phyloP scores from a whole-genome alignment of 768 basidiomycete species.

The Cubamyces sp. region DNA sequence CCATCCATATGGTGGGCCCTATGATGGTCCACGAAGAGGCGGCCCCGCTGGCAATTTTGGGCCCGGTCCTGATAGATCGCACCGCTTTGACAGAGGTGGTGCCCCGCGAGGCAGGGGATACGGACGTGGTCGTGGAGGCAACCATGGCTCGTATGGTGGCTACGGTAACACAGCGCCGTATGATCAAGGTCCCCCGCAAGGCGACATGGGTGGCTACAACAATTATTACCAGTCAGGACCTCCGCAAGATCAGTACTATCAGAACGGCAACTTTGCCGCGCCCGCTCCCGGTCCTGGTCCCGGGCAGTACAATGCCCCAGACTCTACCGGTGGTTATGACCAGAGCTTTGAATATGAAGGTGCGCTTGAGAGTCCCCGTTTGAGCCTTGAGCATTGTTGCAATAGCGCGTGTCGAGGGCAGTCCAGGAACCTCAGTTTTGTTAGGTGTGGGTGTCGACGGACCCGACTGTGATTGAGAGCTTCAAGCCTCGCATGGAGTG shows the following conservation, averaged over 20 bases:
- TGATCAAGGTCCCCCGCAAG: slow-evolving; percentile 68
- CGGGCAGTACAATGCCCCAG: slow-evolving; percentile 52
- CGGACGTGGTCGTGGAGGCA: slow-evolving; percentile 38
- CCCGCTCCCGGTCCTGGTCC: slow-evolving; percentile 44
- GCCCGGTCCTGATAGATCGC: slow-evolving; percentile 62
- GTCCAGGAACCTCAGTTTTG: background rate
- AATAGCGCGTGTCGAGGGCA: background rate
- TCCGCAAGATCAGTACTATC: slow-evolving; percentile 68
- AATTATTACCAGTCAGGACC: slow-evolving; percentile 65
- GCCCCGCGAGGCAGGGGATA: slow-evolving; percentile 49
- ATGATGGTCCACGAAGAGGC: slow-evolving; percentile 66
- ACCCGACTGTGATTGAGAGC: slow-evolving; percentile 1
- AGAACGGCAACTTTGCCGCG: slow-evolving; percentile 64
- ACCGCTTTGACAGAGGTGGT: slow-evolving; percentile 66
- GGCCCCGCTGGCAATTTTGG: slow-evolving; percentile 69
- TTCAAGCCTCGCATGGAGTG: slow-evolving; percentile 18
- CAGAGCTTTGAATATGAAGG: slow-evolving; percentile 81
- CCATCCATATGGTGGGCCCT: slow-evolving; percentile 79
- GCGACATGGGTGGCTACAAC: slow-evolving; percentile 63
- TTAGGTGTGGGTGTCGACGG: background rate
- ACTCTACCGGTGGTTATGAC: slow-evolving; percentile 50
- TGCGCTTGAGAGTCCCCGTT: slow-evolving; percentile 77
- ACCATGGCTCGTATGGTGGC: slow-evolving; percentile 48
- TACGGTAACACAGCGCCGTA: slow-evolving; percentile 56
- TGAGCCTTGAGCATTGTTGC: slow-evolving; percentile 13